Conservation (phyloP, 108 stramenopile genomes). For the Fragilaria radians region DNA sequence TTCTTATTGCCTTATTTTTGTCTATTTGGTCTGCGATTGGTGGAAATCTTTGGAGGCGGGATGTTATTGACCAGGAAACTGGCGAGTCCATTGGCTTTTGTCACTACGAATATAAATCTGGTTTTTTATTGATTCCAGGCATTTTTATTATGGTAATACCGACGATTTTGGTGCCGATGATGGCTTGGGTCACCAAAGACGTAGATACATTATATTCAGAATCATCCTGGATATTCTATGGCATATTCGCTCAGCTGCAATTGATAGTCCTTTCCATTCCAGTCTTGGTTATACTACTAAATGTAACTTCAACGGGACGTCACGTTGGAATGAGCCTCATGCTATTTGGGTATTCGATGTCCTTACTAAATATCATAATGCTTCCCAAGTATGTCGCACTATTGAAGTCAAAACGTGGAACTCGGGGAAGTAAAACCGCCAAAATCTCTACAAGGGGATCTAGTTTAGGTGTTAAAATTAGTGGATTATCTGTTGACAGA, state of each 20-base stretch:
- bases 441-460: too few species aligned
- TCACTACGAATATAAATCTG: not conserved
- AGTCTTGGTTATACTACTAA: conserved; percentile 2
- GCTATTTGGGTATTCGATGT: conserved; percentile 5
- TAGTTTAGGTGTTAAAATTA: too few species aligned
- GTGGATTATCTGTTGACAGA: too few species aligned
- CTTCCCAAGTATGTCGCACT: conserved; percentile 9
- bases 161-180: conserved; percentile 4
- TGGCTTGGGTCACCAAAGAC: conserved; percentile 22
- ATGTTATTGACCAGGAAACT: not conserved
- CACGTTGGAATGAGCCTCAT: conserved; percentile 5
- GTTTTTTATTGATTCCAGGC: not conserved
- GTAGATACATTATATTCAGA: conserved; percentile 14
- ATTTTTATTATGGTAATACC: conserved; percentile 14
- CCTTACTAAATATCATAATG: conserved; percentile 6
- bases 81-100: conserved; percentile 5
- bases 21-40: conserved; percentile 8
- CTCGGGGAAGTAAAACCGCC: too few species aligned
- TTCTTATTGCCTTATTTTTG: not conserved
- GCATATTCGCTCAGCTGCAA: conserved; percentile 2
- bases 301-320: conserved; percentile 2
- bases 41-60: not conserved
- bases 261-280: conserved; percentile 7
- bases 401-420: not conserved
- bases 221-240: conserved; percentile 8